These are phyloP conservation scores for Barnettozyma sp. DNA, from an alignment of 805 yeast species.

Conservation along the genomic window DNA sequence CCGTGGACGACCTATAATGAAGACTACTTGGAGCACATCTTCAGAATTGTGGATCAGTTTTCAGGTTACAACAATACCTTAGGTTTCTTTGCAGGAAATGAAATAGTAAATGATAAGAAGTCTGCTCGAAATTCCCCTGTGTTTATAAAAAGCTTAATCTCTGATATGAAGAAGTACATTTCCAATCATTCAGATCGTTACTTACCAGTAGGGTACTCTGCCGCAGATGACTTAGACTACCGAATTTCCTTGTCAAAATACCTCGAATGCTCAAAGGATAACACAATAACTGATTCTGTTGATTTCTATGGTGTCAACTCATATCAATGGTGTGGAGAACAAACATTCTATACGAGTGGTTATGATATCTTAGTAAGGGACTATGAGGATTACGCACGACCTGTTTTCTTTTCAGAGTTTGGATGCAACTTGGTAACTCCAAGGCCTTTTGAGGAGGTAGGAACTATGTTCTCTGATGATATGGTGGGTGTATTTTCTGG, in stretches of 20 bases:
- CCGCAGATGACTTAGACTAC: slow-evolving; percentile 84
- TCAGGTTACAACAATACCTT: slow-evolving; percentile 81
- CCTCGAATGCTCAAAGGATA: slow-evolving; percentile 60
- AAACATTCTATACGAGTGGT: slow-evolving; percentile 76
- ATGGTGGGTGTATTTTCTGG: slow-evolving; percentile 81
- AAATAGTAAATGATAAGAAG: slow-evolving; percentile 70
- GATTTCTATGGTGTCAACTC: slow-evolving; percentile 94
- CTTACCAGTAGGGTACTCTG: slow-evolving; percentile 92
- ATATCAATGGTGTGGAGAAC: slow-evolving; percentile 95
- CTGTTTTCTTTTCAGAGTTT: slow-evolving; percentile 84
- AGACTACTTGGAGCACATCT: slow-evolving; percentile 66
- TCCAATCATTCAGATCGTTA: slow-evolving; percentile 47
- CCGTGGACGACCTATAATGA: slow-evolving; percentile 86
- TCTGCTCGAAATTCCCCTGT: slow-evolving; percentile 66
- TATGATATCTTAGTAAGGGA: slow-evolving; percentile 63
- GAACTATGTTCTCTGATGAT: slow-evolving; percentile 55
- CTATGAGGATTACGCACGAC: slow-evolving; percentile 60
- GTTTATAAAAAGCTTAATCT: slow-evolving; percentile 68
- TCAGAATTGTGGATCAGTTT: slow-evolving; percentile 74
- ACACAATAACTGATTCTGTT: slow-evolving; percentile 42
- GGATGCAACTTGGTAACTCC: slow-evolving; percentile 86
- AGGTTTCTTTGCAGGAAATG: slow-evolving; percentile 91
- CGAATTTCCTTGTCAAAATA: slow-evolving; percentile 73
- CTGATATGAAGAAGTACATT: slow-evolving; percentile 77
- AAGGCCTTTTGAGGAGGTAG: slow-evolving; percentile 70